Percentiles rank a stretch among this genome's conserved stretches.
Conservation (phyloP, 257 asterid species). For the Eustoma russellianum region DNA sequence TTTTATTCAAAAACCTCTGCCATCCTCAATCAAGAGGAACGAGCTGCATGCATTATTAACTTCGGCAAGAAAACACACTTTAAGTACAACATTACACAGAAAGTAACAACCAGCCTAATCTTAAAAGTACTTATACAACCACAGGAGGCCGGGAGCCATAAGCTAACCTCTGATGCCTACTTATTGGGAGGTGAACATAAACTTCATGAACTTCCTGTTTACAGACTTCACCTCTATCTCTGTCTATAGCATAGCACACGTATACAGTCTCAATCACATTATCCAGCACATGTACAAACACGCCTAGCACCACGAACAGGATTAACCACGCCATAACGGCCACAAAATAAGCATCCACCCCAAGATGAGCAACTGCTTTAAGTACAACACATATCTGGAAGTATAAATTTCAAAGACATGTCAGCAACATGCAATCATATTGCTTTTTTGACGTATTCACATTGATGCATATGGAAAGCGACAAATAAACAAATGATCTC, state of each 20-base stretch:
- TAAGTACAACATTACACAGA: slow-evolving; percentile 11
- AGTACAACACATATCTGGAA: slow-evolving; percentile 65
- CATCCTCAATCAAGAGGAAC: slow-evolving; percentile 7
- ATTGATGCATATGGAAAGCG: too few species aligned
- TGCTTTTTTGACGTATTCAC: too few species aligned
- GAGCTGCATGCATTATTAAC: too few species aligned
- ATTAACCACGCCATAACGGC: slow-evolving; percentile 70
- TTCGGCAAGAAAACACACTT: too few species aligned
- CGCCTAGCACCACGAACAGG: slow-evolving; percentile 56
- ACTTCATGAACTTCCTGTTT: slow-evolving; percentile 89
- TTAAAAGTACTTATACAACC: slow-evolving; percentile 28
- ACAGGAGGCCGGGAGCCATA: slow-evolving; percentile 43
- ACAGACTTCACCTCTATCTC: slow-evolving; percentile 80
- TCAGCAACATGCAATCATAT: too few species aligned
- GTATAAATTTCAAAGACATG: not conserved
- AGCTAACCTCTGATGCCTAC: slow-evolving; percentile 69
- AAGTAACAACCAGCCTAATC: slow-evolving; percentile 24
- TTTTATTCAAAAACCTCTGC: slow-evolving; percentile 15
- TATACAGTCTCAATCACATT: slow-evolving; percentile 74
- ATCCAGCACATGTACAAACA: slow-evolving; percentile 71
- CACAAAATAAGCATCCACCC: slow-evolving; percentile 60
- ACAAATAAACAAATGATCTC: not conserved
- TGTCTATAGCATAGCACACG: slow-evolving; percentile 83
- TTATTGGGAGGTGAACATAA: slow-evolving; percentile 83
- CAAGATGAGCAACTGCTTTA: slow-evolving; percentile 47